These are phyloP conservation scores for Apiotrichum gracile DNA, from an alignment of 1,284 basidiomycete species.

Conservation along the genomic window DNA sequence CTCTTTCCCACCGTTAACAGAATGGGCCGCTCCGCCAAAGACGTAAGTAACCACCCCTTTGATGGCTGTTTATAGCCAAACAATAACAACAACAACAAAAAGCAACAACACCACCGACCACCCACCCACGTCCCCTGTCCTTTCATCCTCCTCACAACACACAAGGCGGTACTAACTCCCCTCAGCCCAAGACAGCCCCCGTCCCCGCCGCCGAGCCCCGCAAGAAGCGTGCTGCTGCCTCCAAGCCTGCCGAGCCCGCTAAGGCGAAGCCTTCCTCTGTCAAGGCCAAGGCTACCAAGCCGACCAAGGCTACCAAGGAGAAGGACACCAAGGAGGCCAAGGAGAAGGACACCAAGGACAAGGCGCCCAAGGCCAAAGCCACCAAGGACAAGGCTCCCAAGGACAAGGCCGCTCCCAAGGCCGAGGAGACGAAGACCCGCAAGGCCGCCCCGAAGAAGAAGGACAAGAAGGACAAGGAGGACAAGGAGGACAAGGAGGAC, in stretches of 20 bases:
- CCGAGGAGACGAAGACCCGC: not conserved
- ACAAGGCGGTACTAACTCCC: no score
- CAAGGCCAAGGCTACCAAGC: slow-evolving; percentile 2
- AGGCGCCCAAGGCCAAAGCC: slow-evolving; percentile 5
- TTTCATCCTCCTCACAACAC: not conserved
- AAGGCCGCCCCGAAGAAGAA: not conserved
- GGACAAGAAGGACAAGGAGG: not conserved
- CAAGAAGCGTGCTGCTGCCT: not conserved
- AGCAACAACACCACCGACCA: not conserved
- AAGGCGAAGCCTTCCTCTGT: not conserved
- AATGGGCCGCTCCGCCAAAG: not conserved
- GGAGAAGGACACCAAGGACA: not conserved
- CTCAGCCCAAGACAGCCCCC: no score
- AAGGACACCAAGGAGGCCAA: not conserved
- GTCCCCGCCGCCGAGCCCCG: not conserved
- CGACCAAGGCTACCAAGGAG: not conserved
- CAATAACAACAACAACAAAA: not conserved
- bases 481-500: no score
- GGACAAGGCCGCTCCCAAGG: not conserved
- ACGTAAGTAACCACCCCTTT: not conserved
- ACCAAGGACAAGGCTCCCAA: not conserved
- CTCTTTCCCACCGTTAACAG: not conserved
- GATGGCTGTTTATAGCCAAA: no score
- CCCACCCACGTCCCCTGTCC: not conserved
- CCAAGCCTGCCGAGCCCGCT: not conserved